Conservation (phyloP, 2,329 filamentous ascomycete species). For the Blastomyces silverae region DNA sequence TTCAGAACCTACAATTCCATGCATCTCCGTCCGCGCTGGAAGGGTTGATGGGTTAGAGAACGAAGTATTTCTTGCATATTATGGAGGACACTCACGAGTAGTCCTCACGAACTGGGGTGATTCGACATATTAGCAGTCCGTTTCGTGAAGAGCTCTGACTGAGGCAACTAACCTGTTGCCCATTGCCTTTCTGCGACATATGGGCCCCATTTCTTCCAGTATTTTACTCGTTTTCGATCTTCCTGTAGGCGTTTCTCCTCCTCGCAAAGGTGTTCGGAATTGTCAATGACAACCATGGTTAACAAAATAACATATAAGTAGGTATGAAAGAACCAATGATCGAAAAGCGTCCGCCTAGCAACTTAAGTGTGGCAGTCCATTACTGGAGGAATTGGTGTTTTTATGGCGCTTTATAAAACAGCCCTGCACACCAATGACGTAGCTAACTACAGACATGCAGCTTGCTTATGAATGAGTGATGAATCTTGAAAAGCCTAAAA, state of each 20-base stretch:
- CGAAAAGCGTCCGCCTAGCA: neutral
- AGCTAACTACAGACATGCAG: neutral
- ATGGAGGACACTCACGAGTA: constrained; percentile 56
- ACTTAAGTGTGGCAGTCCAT: neutral
- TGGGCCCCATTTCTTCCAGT: constrained; percentile 98
- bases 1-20: constrained; percentile 71
- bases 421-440: constrained; percentile 1
- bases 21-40: constrained; percentile 74
- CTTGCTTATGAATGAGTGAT: constrained; percentile 1
- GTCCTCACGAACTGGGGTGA: constrained; percentile 69
- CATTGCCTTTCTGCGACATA: constrained; percentile 93
- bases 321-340: neutral
- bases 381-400: neutral
- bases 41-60: constrained; percentile 20
- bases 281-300: constrained; percentile 80
- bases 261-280: constrained; percentile 76
- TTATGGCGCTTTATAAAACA: neutral
- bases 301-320: neutral
- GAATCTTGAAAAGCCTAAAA: neutral
- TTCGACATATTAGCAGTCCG: constrained; percentile 27
- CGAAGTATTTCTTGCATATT: constrained; percentile 13
- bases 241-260: constrained; percentile 87
- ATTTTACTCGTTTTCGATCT: constrained; percentile 73
- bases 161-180: constrained; percentile 65
- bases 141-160: neutral